Conservation (phyloP, 306 rosid species). For the Sphenostylis stenocarpa region DNA sequence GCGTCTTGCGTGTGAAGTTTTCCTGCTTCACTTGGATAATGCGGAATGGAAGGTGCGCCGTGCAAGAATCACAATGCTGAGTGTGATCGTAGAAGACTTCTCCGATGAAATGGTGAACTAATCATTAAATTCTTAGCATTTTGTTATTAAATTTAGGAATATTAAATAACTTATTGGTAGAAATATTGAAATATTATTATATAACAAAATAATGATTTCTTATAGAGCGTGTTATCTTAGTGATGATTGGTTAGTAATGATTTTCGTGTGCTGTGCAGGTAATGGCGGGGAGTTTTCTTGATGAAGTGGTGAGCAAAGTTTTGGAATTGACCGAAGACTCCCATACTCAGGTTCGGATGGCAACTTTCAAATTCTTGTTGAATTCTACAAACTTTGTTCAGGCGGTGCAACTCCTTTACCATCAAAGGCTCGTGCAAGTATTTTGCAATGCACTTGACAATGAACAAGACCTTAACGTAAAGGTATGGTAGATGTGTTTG, state of each 20-base stretch:
- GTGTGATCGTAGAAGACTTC: slow-evolving; percentile 26
- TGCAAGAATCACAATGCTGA: slow-evolving; percentile 45
- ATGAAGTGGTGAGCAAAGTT: slow-evolving; percentile 31
- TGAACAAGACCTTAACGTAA: slow-evolving; percentile 30
- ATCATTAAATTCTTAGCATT: not conserved
- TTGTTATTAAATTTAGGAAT: not conserved
- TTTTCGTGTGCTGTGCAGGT: slow-evolving; percentile 20
- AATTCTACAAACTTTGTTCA: slow-evolving; percentile 41
- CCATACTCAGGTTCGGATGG: slow-evolving; percentile 44
- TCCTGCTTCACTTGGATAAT: slow-evolving; percentile 30
- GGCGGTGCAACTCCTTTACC: slow-evolving; percentile 37
- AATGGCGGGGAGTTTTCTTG: slow-evolving; percentile 36
- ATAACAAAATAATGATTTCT: not conserved
- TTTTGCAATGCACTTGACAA: slow-evolving; percentile 40
- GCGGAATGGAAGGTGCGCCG: slow-evolving; percentile 44
- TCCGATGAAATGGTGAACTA: slow-evolving; percentile 48
- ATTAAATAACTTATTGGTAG: not conserved
- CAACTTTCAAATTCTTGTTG: slow-evolving; percentile 44
- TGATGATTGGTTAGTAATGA: not conserved
- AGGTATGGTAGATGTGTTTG: slow-evolving; percentile 30
- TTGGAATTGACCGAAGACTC: slow-evolving; percentile 41
- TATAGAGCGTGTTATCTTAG: not conserved
- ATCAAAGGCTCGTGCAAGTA: slow-evolving; percentile 38
- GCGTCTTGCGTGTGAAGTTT: slow-evolving; percentile 5
- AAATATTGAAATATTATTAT: no score